Base-by-base conservation (phyloP, 2,329 filamentous ascomycete genomes). In the Fusarium compactum region DNA sequence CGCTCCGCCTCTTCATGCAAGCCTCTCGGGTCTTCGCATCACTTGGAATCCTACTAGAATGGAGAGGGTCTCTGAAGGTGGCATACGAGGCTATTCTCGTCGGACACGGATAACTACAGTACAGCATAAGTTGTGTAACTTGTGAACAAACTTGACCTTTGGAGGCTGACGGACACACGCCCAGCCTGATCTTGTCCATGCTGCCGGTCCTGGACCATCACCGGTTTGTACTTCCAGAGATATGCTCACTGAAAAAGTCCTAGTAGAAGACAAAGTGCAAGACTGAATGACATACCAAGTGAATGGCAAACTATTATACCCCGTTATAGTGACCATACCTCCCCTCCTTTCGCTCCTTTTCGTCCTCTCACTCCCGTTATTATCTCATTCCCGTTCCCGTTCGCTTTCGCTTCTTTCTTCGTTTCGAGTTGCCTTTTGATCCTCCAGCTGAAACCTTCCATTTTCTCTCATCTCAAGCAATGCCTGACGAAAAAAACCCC, bases 41-140 rank as follows among this genome's bases (percentile, higher is more conserved):
- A 32, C 20, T 38, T 48, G 30, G 45, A 47, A 27, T 10, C 8
- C 24, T 32, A 12, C 24, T 22, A 46, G n/a, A 29, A 47, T 4
- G 14, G 25, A 29, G 8, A 24, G 8, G 14, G 22, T 14, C 22
- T 22, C 15, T 29, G 30, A 24, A 67, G 48, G 50, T 55, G 25
- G 48, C 78, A 78, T 80, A 79, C 79, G 78, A 81, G 78, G 73
- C 70, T 75, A 71, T 79, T 77, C 72, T 78, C 77, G 78, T 78
- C 72, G 75, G 74, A 77, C 70, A 70, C 73, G 79, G 80, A 75
- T 72, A 58, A 68, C 69, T 69, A 70, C 77, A 78, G 75, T 22
- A 53, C 50, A 53, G 32, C 50, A 41, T 25, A 66, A 64, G 46
- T 24, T 8, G 76, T 79, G 76, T 76, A 64, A 79, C 69, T 34